Base-by-base conservation (phyloP, 2,329 filamentous ascomycete genomes). In the Emmonsiellopsis sp. region DNA sequence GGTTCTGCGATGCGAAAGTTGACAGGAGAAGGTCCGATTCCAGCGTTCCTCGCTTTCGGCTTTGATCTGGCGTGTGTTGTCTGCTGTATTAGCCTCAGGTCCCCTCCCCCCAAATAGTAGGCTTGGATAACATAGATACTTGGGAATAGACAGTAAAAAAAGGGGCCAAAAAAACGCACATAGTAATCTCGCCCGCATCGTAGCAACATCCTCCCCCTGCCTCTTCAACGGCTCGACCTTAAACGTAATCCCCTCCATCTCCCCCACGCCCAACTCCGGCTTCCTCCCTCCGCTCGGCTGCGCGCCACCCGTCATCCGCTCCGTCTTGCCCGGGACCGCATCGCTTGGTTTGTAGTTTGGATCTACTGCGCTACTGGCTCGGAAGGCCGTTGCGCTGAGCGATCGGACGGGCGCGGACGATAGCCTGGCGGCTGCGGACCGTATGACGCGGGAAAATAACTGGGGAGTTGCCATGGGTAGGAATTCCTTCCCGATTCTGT, bases 11-110 rank as follows among this genome's bases (percentile, higher is more conserved):
- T 59, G 93, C 93, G 69, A 98, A 98, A 60, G 93, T 98, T 56
- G 89, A 95, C 61, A 97, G 86, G 58, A 98, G 83, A 52, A 98
- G 87, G 70, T 98, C 93, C 58, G 88, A 91, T 71, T 98, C 93
- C 66, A 97, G 85, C 60, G 87, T 97, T 62, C 93, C 93, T 68
- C 93, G 85, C 74, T 98, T 98, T 63, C 93, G 87, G 71, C 87
- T 93, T 75, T 98, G 93, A 76, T 98, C 92, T 96, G 21, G 21
- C 21, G 21, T 27, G 21, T 27, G 21, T 27, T 27, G 64, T 53
- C 51, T 7, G 32, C n/a, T 36, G 37, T 42, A 42, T 43, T 13
- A 42, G 32, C 17, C 39, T 39, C 10, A 37, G 10, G 7, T 37
- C 17, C 13, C 39, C 13, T 9, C 31, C 33, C 17, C 17, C 17